Evolutionary conservation across 148 eudicot genomes (phyloP), one percentile per base, ranked within the genome.

Genomic region (Vaccinium darrowii): DNA sequence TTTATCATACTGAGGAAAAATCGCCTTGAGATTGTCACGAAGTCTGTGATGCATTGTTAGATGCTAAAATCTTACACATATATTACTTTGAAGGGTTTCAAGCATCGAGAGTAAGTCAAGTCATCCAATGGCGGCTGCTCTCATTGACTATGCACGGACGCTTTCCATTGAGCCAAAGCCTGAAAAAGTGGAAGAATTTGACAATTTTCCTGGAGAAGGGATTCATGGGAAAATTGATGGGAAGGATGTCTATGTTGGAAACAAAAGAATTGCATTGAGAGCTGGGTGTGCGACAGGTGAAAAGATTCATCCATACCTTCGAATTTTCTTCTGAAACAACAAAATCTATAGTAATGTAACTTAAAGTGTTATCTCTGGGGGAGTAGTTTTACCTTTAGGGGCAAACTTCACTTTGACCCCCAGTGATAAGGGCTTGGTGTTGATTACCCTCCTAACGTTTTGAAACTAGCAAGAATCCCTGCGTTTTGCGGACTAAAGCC

Each of bases 21-120:
- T 25, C 14, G 4, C 8, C 74, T 69, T n/a, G 39, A 12, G 74
- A 27, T 30, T 69, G 14, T 27, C 15, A 25, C 2, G 74, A 25
- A 57, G 60, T 52, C n/a, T 25, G 47, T 19, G 36, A 78, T 33
- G 84, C 65, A 58, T 21, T 83, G 1, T 15, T 54, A 12, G 57
- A 54, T 54, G 57, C 57, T 12, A 54, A 54, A 54, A 54, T 1
- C 57, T 50, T 0, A 54, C 13, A 12, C 57, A 14, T 9, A 11
- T 54, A 2, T 10, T 54, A 13, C 11, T 54, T 13, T 81, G 11
- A 62, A 96, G 99, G 99, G 93, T 93, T 67, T 92, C 99, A 78
- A 96, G 99, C 84, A 90, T 94, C 9, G 99, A 96, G 88, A 90
- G 97, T 83, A 96, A 93, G 90, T 96, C 99, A 58, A 92, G 97